Base-by-base conservation (phyloP, 352 stramenopile species). In the Peronosclerospora sorghi region DNA sequence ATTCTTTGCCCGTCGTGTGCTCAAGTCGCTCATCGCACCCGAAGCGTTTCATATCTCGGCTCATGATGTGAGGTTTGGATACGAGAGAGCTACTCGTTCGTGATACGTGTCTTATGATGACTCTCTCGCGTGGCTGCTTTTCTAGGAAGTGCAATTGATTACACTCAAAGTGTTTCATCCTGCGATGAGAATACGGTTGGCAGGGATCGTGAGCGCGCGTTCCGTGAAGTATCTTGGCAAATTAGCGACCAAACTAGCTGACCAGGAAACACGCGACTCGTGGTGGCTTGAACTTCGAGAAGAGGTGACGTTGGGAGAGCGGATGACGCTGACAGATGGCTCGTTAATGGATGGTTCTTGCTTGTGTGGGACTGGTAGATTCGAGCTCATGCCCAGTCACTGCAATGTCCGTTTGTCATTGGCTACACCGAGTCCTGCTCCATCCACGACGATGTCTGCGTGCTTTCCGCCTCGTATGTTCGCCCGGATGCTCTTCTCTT, bases 261-360 rank as follows among this genome's bases (percentile, higher is more conserved):
- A 98, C 62, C 94, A 98, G 49, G 95, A 98, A 52, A 98, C 94
- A 0, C 66, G 96, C 47, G 96, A 99, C 55, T 95, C 87, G 12
- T 99, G 96, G 96, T 99, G 96, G 96, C 79, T 87, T 15, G 94
- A 98, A 54, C 71, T 98, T 5, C 75, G 96, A 21, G 94, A 98
- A 71, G 95, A 99, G 66, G 79, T 88, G 35, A n/a, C n/a, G n/a
- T n/a, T n/a, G n/a, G n/a, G n/a, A 6, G 41, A 35, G 30, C 13
- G 17, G 21, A 35, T 15, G 28, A n/a, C 9, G 3, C 8, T 34
- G 3, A 34, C 13, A 15, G 13, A 34, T n/a, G 28, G 28, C 28
- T 4, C 13, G 3, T 9, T 13, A 34, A 34, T n/a, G 13, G 3
- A 34, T 10, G 28, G 15, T 35, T 18, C 15, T 8, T 35, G 30